Percentiles rank a stretch among this genome's conserved stretches.
Conservation (phyloP, 352 stramenopile genomes). For the Thraustotheca clavata region DNA sequence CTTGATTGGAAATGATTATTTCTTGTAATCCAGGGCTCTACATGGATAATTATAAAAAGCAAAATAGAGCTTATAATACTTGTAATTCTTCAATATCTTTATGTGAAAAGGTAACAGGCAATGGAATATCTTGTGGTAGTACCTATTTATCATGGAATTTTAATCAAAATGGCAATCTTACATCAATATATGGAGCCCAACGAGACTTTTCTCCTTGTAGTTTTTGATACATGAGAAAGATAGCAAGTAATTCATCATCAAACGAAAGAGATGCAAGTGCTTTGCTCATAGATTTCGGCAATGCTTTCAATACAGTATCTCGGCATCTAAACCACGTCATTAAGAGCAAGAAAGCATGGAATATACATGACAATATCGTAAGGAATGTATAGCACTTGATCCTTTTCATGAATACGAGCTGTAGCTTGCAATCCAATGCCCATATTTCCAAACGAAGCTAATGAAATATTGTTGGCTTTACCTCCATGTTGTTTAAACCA, state of each 20-base stretch:
- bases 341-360: conserved; percentile 23
- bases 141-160: background rate
- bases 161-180: conserved; percentile 31
- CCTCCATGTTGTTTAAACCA: conserved; percentile 28
- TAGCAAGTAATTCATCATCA: conserved; percentile 47
- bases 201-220: conserved; percentile 30
- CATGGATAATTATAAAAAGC: background rate
- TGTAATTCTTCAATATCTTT: conserved; percentile 22
- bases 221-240: conserved; percentile 52
- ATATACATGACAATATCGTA: conserved; percentile 22
- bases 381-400: conserved; percentile 22
- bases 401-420: conserved; percentile 13
- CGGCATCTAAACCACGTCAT: conserved; percentile 11
- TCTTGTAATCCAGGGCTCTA: no score
- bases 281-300: conserved; percentile 25
- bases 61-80: background rate
- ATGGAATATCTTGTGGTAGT: conserved; percentile 1
- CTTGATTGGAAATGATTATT: no score
- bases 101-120: conserved; percentile 37
- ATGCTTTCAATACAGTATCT: conserved; percentile 29
- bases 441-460: conserved; percentile 24
- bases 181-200: conserved; percentile 46
- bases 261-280: conserved; percentile 32
- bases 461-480: conserved; percentile 6
- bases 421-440: conserved; percentile 25